Evolutionary conservation across 192 early-diverging fungal genomes (phyloP).

Genomic region (Phlyctochytrium bullatum): DNA sequence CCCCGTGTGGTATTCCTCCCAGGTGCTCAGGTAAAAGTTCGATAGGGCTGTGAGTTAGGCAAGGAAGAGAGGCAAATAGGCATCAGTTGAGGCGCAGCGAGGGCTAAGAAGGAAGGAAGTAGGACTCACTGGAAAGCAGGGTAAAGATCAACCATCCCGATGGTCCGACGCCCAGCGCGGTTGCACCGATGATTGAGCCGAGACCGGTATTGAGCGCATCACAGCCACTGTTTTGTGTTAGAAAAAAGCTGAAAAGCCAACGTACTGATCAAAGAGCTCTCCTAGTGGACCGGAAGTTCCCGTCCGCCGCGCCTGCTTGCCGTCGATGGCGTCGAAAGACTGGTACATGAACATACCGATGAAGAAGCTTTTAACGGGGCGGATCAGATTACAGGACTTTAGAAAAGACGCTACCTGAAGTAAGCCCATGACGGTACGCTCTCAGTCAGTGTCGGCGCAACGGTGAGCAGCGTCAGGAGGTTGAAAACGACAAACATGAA

Average conservation of each 20-base stretch:
- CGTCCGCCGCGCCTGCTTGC: slow-evolving; percentile 91
- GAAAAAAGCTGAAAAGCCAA: not conserved
- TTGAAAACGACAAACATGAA: slow-evolving; percentile 77
- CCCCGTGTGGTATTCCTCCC: slow-evolving; percentile 94
- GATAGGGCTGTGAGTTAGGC: slow-evolving; percentile 64
- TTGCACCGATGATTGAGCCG: slow-evolving; percentile 54
- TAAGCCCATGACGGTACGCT: slow-evolving; percentile 81
- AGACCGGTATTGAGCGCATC: slow-evolving; percentile 68
- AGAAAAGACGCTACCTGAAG: slow-evolving; percentile 53
- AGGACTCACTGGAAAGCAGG: slow-evolving; percentile 14
- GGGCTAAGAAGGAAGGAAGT: no score
- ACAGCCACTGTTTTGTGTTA: slow-evolving; percentile 50
- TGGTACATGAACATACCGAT: slow-evolving; percentile 85
- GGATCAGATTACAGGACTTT: not conserved
- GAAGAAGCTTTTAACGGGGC: slow-evolving; percentile 48
- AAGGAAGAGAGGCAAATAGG: slow-evolving; percentile 46
- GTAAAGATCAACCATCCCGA: slow-evolving; percentile 57
- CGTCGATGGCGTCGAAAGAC: slow-evolving; percentile 91
- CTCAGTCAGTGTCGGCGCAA: slow-evolving; percentile 65
- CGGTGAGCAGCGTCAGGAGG: slow-evolving; percentile 68
- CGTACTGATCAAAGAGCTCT: slow-evolving; percentile 88
- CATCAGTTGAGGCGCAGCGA: not conserved
- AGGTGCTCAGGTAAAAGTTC: slow-evolving; percentile 90
- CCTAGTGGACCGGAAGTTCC: slow-evolving; percentile 84
- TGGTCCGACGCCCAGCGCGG: slow-evolving; percentile 66